Base-by-base conservation (phyloP, 306 rosid species). In the Gastrolobium villosum region DNA sequence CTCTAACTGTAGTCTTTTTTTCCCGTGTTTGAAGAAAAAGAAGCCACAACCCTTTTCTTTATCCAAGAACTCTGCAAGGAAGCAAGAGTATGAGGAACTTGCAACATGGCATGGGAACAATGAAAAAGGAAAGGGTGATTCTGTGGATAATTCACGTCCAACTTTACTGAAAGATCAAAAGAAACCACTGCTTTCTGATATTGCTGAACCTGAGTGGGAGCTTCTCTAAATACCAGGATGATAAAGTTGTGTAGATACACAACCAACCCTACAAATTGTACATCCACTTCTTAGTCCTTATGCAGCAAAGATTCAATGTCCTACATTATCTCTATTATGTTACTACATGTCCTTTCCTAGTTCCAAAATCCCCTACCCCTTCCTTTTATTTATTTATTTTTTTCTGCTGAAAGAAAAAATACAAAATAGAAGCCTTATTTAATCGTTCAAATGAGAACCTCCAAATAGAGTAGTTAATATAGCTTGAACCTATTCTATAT, bases 191-290 rank as follows among this genome's bases (percentile, higher is more conserved):
- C 75, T 54, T 41, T 41, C 76, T 56, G 88, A 71, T 72, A 39
- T 73, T 53, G 74, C 81, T 43, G 97, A 90, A 83, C 65, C 81
- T 8, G 99, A 91, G 39, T 95, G 99, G 99, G 98, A 93, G 87
- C 84, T 95, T 83, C 90, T 95, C 65, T 90, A 85, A 85, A 44
- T 31, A 28, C 30, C 46, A 13, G 37, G 7, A 57, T 80, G 70
- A 78, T 11, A 8, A 30, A 80, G 77, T 39, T 67, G 57, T 85
- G 89, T 79, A 81, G 57, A 76, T 87, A 72, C 75, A 75, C 76
- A 62, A 64, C 70, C 69, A 43, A 48, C 61, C 37, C 31, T 20
- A 4, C 44, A 34, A 3, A 43, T 50, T 54, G 44, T 70, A 41
- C 70, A 76, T 57, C 69, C 59, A 78, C 78, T 56, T 77, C 57